Base-by-base conservation (phyloP, 108 stramenopile genomes). In the Aurantiochytrium sp. region DNA sequence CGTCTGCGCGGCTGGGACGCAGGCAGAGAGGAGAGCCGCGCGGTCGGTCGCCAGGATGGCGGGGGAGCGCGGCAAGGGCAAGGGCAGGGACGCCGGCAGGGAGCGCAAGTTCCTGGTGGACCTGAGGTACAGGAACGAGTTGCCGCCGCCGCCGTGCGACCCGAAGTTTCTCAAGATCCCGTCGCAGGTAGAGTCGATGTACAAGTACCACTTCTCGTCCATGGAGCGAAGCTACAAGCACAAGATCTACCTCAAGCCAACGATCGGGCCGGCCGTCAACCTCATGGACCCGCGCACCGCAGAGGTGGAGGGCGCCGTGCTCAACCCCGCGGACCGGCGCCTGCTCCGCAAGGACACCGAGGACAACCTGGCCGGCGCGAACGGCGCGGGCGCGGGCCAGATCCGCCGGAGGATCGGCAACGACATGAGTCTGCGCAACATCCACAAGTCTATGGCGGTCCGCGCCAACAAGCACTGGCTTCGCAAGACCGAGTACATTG, bases 401-500 rank as follows among this genome's bases (percentile, higher is more conserved):
- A 15, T 42, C 24, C 39, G 36, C 36, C 42, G 42, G 19, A 6
- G 59, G 8, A 65, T 81, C 45, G 73, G 73, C 39, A 81, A 81
- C 39, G 45, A 41, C 27, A 81, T 81, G 73, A 81, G 73, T 42
- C 39, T 39, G 73, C 73, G 73, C 24, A 81, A 81, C 45, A 41
- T 42, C 21, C 45, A 81, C 39, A 48, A 81, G 42, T 39, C 73
- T 24, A 48, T 48, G 42, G 45, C 39, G 17, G 45, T 81, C 45
- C 73, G 73, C 27, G 73, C 39, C 42, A 48, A 48, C 45, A 81
- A 81, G 73, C 73, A 81, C 24, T 81, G 73, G 73, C 73, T 81
- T 24, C 73, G 73, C 45, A 81, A 81, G 24, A 81, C 73, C 73
- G 73, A 81, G 45, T 81, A 81, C 73, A 41, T 81, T 41, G 73